phyloP scores from a whole-genome alignment of 768 basidiomycete species.

The Daedaleopsis nitida region DNA sequence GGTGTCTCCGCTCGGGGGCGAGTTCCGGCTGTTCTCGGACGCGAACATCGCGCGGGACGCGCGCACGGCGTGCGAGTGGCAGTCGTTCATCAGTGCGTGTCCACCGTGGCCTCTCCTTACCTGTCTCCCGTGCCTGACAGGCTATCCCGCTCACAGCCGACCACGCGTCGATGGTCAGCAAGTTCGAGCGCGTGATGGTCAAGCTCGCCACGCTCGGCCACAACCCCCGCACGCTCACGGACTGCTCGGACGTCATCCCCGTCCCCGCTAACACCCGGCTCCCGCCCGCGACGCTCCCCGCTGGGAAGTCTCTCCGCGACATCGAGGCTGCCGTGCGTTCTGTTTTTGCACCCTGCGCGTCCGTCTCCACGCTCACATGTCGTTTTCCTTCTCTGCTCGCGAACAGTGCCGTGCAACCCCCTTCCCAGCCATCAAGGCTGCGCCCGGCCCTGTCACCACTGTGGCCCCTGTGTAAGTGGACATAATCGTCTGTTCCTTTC shows the following conservation, averaged over 20 bases:
- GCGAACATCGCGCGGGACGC: conserved; percentile 23
- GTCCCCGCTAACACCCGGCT: conserved; percentile 4
- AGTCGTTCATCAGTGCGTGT: conserved; percentile 25
- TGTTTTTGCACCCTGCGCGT: not conserved
- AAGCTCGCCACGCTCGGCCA: conserved; percentile 20
- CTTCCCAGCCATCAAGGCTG: conserved; percentile 23
- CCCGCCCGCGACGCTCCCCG: conserved; percentile 23
- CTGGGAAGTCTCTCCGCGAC: conserved; percentile 24
- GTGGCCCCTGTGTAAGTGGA: conserved; percentile 32
- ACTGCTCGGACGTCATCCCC: conserved; percentile 24
- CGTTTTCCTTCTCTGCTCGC: not conserved
- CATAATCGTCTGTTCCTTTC: not conserved
- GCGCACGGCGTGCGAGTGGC: conserved; percentile 38
- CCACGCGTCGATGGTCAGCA: conserved; percentile 14
- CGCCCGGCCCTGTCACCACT: conserved; percentile 32
- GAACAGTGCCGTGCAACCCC: conserved; percentile 19
- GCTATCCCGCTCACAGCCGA: conserved; percentile 8
- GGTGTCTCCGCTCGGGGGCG: conserved; percentile 34
- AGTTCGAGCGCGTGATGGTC: conserved; percentile 19
- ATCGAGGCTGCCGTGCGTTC: conserved; percentile 26
- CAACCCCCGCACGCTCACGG: conserved; percentile 14
- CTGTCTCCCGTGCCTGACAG: not conserved
- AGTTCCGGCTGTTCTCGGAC: conserved; percentile 39
- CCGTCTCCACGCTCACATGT: not conserved
- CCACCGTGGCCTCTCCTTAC: not conserved